Base-by-base conservation (phyloP, 148 eudicot genomes). In the Dysphania ambrosioides region DNA sequence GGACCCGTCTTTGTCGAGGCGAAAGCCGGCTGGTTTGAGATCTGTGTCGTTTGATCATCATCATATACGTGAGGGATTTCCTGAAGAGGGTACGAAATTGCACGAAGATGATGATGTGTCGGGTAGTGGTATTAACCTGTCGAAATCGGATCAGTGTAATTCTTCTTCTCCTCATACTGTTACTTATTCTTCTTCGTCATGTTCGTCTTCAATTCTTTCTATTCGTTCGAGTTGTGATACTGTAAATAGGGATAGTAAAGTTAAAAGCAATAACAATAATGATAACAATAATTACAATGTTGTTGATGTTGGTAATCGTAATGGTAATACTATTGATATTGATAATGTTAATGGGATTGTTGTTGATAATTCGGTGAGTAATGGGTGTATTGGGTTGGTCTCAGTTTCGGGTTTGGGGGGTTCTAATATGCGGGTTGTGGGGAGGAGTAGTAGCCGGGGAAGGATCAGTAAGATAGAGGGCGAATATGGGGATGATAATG, bases 221-320 rank as follows among this genome's bases (percentile, higher is more conserved):
- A 71, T 78, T 78, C 79, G 79, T 91, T n/a, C n/a, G n/a, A n/a
- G n/a, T n/a, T n/a, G n/a, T n/a, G 81, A 76, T 77, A 69, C 75
- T 89, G 96, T 89, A 86, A 81, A 84, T 89, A 89, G 76, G 5
- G 65, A 72, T 87, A 71, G 72, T 79, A 27, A n/a, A n/a, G n/a
- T n/a, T n/a, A n/a, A 15, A 40, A 42, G 31, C 31, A 42, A 19
- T 29, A 59, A n/a, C 24, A 59, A 69, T 58, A 71, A 38, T 63
- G 62, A 49, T 57, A 19, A 66, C 27, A 24, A 63, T 55, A n/a
- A n/a, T n/a, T n/a, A n/a, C n/a, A n/a, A n/a, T n/a, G n/a, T n/a
- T n/a, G 75, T 76, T 60, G 38, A 63, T 73, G 47, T 31, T 67
- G 63, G 44, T 74, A 65, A 60, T 42, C 53, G 55, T 74, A 49